Evolutionary conservation across 2,329 filamentous ascomycete species (phyloP), one percentile per base, ranked within the genome.

Genomic region (Neopestalotiopsis clavispora): DNA sequence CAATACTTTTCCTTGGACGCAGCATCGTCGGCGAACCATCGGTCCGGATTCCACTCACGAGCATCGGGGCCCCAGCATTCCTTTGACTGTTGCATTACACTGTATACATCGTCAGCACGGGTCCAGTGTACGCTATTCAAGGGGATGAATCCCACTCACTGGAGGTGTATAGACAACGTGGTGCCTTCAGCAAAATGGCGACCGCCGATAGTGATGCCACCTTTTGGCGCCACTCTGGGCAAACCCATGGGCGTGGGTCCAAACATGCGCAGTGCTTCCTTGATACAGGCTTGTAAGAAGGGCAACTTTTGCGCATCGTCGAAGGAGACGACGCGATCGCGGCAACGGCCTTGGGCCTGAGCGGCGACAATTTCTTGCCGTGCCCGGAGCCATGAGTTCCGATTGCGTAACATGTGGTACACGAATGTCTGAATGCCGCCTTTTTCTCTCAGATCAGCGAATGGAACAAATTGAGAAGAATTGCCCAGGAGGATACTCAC

Each of bases 1-100:
- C 42, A 68, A 56, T 65, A 66, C 58, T 56, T 68, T 9, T 68
- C 61, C 42, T 52, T 34, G n/a, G 38, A 28, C 13, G 67, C 32
- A 1, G 67, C 42, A 34, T 68, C 52, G 6, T 38, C 23, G 9
- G 20, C 63, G 9, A 66, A 42, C 67, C 67, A 69, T 4, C 67
- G 56, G 10, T 66, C 67, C 7, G 67, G 62, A 13, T 69, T 69
- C 17, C 38, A 69, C 42, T 69, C 20, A 20, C 14, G 20, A 10
- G 62, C 67, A 14, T 69, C 56, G 3, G 52, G 42, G 17, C 67
- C 62, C 63, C 67, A 69, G 9, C 59, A 13, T 13, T 60, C 57
- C 52, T 68, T 65, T 2, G 67, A 68, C 14, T 23, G 23, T 34
- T 66, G 62, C 34, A 68, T 42, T 3, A 68, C 67, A 9, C 56